Conservation (phyloP, 371 early-diverging fungal genomes). For the Capillidium rhysosporum region DNA sequence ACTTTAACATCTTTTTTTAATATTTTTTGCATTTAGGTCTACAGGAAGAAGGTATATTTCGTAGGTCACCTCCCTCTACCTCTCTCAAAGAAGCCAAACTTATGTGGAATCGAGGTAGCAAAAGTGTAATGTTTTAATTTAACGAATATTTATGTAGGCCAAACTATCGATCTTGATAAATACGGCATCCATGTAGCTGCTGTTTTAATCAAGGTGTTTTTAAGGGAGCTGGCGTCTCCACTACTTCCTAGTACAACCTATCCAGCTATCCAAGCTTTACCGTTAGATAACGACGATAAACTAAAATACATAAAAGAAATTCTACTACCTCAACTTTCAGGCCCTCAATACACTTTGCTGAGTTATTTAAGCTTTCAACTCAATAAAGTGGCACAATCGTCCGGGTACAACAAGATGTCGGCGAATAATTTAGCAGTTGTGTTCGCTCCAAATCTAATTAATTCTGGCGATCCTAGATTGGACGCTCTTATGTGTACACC, state of each 20-base stretch:
- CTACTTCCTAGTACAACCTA: slow-evolving; percentile 34
- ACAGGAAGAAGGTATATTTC: slow-evolving; percentile 69
- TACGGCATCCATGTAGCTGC: slow-evolving; percentile 67
- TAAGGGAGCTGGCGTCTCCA: slow-evolving; percentile 61
- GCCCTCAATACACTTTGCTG: slow-evolving; percentile 22
- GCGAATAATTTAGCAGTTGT: slow-evolving; percentile 67
- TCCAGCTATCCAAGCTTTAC: slow-evolving; percentile 10
- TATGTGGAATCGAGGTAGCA: slow-evolving; percentile 36
- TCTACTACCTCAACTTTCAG: slow-evolving; percentile 20
- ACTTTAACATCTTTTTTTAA: neutral
- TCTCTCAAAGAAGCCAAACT: slow-evolving; percentile 36
- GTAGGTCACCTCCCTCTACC: slow-evolving; percentile 55
- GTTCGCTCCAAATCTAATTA: slow-evolving; percentile 67
- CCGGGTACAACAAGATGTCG: slow-evolving; percentile 54
- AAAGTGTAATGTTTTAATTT: slow-evolving; percentile 13
- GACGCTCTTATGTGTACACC: slow-evolving; percentile 21
- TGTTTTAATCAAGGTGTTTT: slow-evolving; percentile 64
- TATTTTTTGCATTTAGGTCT: slow-evolving; percentile 24
- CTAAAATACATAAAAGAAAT: slow-evolving; percentile 18
- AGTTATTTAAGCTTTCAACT: slow-evolving; percentile 41
- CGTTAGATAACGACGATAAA: slow-evolving; percentile 6
- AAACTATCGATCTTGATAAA: slow-evolving; percentile 25
- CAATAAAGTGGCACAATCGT: slow-evolving; percentile 28
- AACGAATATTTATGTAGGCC: slow-evolving; percentile 12
- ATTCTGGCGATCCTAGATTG: slow-evolving; percentile 32